These are phyloP conservation scores for Platanthera guangdongensis DNA, from an alignment of 106 monocot genomes.

Conservation along the genomic window DNA sequence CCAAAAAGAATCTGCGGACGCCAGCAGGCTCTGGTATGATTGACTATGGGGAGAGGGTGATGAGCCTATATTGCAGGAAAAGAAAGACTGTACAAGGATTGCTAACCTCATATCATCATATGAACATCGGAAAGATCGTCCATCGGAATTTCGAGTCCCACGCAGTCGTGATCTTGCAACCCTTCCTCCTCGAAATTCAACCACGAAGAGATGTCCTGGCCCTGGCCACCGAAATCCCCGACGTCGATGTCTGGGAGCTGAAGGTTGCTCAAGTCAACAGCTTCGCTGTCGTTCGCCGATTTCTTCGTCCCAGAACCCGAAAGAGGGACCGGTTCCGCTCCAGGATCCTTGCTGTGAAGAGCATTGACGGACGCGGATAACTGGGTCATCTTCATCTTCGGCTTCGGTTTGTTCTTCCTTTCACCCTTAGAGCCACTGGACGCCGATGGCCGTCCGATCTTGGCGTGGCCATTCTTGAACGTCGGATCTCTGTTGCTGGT, in stretches of 20 bases:
- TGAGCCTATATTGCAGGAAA: neutral
- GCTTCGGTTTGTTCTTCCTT: constrained; percentile 43
- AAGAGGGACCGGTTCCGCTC: neutral
- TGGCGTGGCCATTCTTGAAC: constrained; percentile 19
- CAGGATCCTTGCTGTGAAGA: constrained; percentile 11
- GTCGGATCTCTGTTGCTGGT: constrained; percentile 21
- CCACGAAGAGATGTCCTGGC: constrained; percentile 43
- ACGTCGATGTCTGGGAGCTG: constrained; percentile 21
- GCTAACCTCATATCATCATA: constrained; percentile 20
- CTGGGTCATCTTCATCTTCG: constrained; percentile 43
- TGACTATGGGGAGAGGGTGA: neutral
- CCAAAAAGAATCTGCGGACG: constrained; percentile 17
- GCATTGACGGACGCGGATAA: constrained; percentile 25
- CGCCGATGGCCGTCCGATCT: constrained; percentile 26
- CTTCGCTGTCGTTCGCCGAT: constrained; percentile 13
- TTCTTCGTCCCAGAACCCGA: neutral
- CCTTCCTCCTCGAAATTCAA: constrained; percentile 43
- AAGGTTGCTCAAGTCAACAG: constrained; percentile 17
- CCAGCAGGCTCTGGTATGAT: neutral
- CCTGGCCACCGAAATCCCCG: constrained; percentile 34
- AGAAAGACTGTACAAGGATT: neutral
- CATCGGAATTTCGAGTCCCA: constrained; percentile 52
- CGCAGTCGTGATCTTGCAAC: constrained; percentile 35
- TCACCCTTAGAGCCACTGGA: constrained; percentile 36
- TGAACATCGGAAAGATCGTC: constrained; percentile 54